Evolutionary conservation across 148 eudicot species (phyloP).

Genomic region (Camellia granthamiana): DNA sequence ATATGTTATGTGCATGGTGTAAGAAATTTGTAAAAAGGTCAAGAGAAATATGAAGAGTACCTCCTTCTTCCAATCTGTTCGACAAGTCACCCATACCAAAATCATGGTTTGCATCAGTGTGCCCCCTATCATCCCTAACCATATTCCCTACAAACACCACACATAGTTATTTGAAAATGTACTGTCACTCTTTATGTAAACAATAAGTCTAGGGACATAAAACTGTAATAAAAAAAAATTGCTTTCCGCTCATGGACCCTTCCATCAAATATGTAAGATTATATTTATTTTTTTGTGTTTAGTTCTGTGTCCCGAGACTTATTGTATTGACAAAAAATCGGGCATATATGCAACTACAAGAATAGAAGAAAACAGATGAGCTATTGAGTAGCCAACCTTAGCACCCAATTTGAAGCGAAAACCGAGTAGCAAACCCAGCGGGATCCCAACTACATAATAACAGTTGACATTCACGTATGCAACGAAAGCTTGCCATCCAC

Average conservation of each 20-base stretch:
- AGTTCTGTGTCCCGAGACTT: too few relatives aligned
- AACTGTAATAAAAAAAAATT: too few relatives aligned
- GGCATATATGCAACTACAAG: too few relatives aligned
- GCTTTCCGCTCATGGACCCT: too few relatives aligned
- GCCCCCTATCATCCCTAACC: constrained; percentile 36
- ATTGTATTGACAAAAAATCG: too few relatives aligned
- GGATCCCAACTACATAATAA: constrained; percentile 28
- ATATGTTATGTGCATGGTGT: neutral
- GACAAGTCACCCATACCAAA: constrained; percentile 26
- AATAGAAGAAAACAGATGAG: too few relatives aligned
- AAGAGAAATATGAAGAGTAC: constrained; percentile 2
- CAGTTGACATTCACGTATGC: constrained; percentile 34
- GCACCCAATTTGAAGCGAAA: constrained; percentile 10
- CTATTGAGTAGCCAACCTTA: neutral
- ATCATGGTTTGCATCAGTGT: constrained; percentile 36
- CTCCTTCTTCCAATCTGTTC: constrained; percentile 41
- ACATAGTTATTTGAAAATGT: too few relatives aligned
- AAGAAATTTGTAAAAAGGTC: too few relatives aligned
- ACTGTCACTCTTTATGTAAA: too few relatives aligned
- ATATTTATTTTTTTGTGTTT: too few relatives aligned
- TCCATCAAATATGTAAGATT: too few relatives aligned
- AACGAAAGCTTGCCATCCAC: constrained; percentile 38
- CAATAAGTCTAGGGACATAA: too few relatives aligned
- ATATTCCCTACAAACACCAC: constrained; percentile 22
- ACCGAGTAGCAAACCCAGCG: constrained; percentile 12